Evolutionary conservation across 352 stramenopile genomes (phyloP).

Genomic region (Phytophthora fragariae): DNA sequence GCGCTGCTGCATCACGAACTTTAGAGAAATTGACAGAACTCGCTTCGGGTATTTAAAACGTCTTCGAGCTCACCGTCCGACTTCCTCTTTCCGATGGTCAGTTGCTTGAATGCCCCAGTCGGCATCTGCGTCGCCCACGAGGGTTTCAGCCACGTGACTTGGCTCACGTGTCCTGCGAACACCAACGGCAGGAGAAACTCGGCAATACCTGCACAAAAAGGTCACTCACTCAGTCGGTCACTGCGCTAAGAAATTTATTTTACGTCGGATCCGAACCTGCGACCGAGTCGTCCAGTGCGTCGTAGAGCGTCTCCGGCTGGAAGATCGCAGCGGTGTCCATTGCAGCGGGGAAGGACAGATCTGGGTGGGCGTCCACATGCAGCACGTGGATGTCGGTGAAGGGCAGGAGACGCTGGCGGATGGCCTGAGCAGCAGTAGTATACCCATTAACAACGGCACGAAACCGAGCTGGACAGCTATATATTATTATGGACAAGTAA

Average conservation of each 20-base stretch:
- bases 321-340: conserved; percentile 64
- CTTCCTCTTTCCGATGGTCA: conserved; percentile 53
- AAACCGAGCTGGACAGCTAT: neutral
- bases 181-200: conserved; percentile 87
- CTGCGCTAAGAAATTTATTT: neutral
- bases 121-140: conserved; percentile 76
- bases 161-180: conserved; percentile 78
- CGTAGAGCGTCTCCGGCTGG: conserved; percentile 73
- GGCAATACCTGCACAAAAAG: conserved; percentile 64
- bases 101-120: conserved; percentile 36
- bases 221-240: conserved; percentile 1
- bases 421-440: conserved; percentile 50
- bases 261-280: conserved; percentile 31
- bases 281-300: conserved; percentile 68
- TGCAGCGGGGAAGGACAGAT: conserved; percentile 76
- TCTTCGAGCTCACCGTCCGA: conserved; percentile 37
- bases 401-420: conserved; percentile 71
- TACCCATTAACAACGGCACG: neutral
- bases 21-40: neutral
- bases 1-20: conserved; percentile 14
- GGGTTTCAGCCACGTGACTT: conserved; percentile 87
- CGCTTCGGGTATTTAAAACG: neutral
- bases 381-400: conserved; percentile 75
- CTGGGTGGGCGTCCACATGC: conserved; percentile 88
- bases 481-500: too few species aligned